Evolutionary conservation across 768 basidiomycete species (phyloP), one percentile per base, ranked within the genome.

Genomic region (Leccinum truebloodii): DNA sequence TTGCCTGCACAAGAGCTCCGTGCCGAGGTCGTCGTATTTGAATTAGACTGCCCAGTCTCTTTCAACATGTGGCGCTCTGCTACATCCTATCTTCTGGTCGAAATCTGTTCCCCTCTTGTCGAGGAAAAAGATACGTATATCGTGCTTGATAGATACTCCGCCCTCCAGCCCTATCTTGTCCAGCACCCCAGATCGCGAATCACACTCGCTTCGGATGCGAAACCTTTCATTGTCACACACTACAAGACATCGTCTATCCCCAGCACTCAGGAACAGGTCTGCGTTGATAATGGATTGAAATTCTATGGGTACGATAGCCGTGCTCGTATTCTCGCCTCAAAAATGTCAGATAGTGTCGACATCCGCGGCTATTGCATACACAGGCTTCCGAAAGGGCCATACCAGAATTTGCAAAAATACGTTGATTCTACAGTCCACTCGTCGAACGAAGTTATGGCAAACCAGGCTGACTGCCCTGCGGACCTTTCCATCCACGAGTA

Each of bases 401-500:
- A 84, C 57, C 0, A 59, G 5, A 57, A 53, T 4, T 63, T 83
- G 22, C 75, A 78, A 41, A 75, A 70, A 63, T 76, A 76, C 14
- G 60, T 82, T 6, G 39, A 61, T 22, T 50, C 56, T 1, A 80
- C 77, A 5, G 66, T 62, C 18, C 78, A 82, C 53, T 76, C 76
- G 0, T 71, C 80, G 1, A 85, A 85, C 52, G 63, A 72, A 18
- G 66, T 80, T 44, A 64, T 85, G 30, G 77, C 78, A 22, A 65
- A 68, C n/a, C 84, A 85, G 58, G 59, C 62, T 0, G 67, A 73
- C 9, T 83, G 82, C 55, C 78, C 78, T 4, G 52, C 53, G 22
- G 71, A 77, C 7, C 68, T 85, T 22, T 74, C 62, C 8, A 60
- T 81, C 1, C 81, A 85, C 26, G 83, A 85, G 57, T 79, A 72